Evolutionary conservation across 2,329 filamentous ascomycete genomes (phyloP).

Genomic region (Aspergillus sp.): DNA sequence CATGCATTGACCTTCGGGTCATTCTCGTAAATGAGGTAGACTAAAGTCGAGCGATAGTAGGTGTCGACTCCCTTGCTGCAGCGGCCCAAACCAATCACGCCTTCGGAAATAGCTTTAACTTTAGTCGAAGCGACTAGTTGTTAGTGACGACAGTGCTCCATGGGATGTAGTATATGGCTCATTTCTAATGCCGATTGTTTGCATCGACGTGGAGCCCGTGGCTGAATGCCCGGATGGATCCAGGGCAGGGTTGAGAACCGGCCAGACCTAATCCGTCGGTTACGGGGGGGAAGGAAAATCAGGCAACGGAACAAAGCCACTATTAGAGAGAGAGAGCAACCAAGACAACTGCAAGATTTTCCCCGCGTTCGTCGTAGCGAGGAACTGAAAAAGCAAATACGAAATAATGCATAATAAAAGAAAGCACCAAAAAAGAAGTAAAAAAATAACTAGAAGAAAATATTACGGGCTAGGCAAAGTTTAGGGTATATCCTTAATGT

Average conservation of each 20-base stretch:
- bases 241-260: background rate
- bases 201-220: background rate
- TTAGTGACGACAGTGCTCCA: background rate
- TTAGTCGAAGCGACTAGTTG: slow-evolving; percentile 1
- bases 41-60: background rate
- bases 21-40: background rate
- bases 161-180: background rate
- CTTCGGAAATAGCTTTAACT: slow-evolving; percentile 3
- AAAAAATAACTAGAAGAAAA: background rate
- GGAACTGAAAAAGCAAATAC: background rate
- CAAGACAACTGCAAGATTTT: background rate
- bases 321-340: no score
- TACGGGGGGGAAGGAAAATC: background rate
- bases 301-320: background rate
- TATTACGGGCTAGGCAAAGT: slow-evolving; percentile 1
- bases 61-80: slow-evolving; percentile 9
- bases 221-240: background rate
- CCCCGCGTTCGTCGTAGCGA: slow-evolving; percentile 1
- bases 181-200: background rate
- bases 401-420: background rate
- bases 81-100: slow-evolving; percentile 5
- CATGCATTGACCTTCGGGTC: slow-evolving; percentile 10
- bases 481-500: background rate
- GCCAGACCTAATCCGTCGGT: background rate
- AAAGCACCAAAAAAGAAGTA: background rate